These are phyloP conservation scores for Kurtzmaniella quercitrusa DNA, from an alignment of 1,139 yeast species.

Conservation along the genomic window DNA sequence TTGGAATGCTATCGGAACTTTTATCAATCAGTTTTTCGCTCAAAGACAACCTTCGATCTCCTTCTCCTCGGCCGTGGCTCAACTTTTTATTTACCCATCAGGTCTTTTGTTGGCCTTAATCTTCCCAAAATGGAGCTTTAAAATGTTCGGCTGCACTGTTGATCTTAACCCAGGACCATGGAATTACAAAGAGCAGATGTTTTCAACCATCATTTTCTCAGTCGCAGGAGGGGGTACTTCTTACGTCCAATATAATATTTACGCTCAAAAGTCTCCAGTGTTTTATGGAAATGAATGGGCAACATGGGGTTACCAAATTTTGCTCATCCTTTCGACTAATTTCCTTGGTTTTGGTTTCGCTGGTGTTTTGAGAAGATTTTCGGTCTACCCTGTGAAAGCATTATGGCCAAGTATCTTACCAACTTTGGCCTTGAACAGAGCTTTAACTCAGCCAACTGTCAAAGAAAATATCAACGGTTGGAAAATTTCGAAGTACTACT, in stretches of 20 bases:
- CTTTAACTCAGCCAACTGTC: constrained; percentile 42
- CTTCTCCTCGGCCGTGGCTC: constrained; percentile 46
- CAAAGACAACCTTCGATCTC: constrained; percentile 53
- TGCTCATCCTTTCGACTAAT: constrained; percentile 51
- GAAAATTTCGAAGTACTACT: constrained; percentile 28
- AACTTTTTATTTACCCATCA: constrained; percentile 51
- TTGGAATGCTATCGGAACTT: constrained; percentile 55
- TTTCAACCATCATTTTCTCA: constrained; percentile 44
- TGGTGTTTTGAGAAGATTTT: constrained; percentile 54
- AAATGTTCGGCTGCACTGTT: constrained; percentile 23
- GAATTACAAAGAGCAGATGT: constrained; percentile 67
- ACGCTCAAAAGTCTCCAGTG: constrained; percentile 36
- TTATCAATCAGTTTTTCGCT: constrained; percentile 54
- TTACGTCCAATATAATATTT: constrained; percentile 37
- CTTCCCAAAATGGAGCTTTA: constrained; percentile 49
- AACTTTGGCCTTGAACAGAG: constrained; percentile 51
- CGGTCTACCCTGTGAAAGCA: constrained; percentile 52
- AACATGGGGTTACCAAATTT: constrained; percentile 46
- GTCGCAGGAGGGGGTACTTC: constrained; percentile 40
- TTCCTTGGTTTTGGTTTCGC: constrained; percentile 63
- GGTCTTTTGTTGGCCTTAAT: constrained; percentile 8
- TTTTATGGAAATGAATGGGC: constrained; percentile 43
- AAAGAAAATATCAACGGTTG: constrained; percentile 38
- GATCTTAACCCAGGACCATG: constrained; percentile 59
- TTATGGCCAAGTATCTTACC: constrained; percentile 59